Evolutionary conservation across 23 red algal species (phyloP), one percentile per base, ranked within the genome.

Genomic region (Agarophyton chilense): DNA sequence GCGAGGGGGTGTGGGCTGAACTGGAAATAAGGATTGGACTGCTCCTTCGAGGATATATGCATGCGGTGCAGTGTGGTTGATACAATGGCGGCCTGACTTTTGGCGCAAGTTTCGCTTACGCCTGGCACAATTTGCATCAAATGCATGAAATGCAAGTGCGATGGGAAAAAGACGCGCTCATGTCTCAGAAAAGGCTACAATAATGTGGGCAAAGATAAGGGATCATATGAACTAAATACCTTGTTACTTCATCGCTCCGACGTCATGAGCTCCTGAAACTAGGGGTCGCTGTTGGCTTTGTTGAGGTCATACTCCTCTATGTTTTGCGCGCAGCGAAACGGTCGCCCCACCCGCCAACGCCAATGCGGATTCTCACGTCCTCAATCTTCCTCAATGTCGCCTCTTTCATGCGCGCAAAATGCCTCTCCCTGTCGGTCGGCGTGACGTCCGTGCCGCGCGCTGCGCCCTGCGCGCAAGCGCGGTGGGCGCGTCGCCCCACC

Each of bases 231-330:
- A 47, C 44, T 47, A 47, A 6, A 47, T 47, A 12, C 44, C 7
- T 47, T 47, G 7, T 47, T 12, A 55, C 3, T 14, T 65, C 60
- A 65, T 14, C 31, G 4, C 6, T 65, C 60, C 21, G 60, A 25
- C 25, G 25, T 65, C 80, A 84, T 84, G 22, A 84, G 80, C 31
- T 84, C 35, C 80, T 64, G 58, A 31, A 84, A 84, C 43, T 84
- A 84, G 22, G 25, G 43, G 47, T 84, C 80, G 47, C 70, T 35
- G 39, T 82, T 82, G 10, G 51, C 40, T 52, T 82, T 52, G 25
- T 49, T 41, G 7, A 82, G 52, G 40, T 84, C 80, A n/a, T 35
- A 64, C 10, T 43, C 33, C 5, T 84, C 80, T 24, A 54, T 19
- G 10, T 54, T 50, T 66, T 63, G 4, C 39, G 55, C 56, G 57